Conservation (phyloP, 2,329 filamentous ascomycete genomes). For the Alternaria novae-zelandiae region DNA sequence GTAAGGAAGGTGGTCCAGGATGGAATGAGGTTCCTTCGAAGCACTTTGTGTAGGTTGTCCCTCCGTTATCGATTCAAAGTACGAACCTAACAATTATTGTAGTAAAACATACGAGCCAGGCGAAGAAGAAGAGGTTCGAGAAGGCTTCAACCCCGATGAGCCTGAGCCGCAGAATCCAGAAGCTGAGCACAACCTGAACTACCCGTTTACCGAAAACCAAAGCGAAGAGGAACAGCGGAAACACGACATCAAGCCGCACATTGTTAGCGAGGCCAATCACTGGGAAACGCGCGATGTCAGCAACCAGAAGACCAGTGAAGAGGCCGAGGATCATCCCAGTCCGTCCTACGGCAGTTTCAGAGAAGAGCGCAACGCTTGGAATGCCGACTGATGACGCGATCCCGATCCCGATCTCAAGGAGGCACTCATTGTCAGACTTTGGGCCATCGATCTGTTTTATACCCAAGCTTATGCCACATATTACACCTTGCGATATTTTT, state of each 20-base stretch:
- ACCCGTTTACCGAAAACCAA: constrained; percentile 51
- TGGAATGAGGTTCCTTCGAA: constrained; percentile 64
- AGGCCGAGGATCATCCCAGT: constrained; percentile 31
- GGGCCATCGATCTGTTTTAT: constrained; percentile 12
- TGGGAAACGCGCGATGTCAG: constrained; percentile 51
- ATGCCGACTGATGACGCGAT: constrained; percentile 23
- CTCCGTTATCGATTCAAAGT: background rate
- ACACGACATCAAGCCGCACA: constrained; percentile 43
- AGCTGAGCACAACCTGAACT: constrained; percentile 52
- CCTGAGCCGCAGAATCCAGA: constrained; percentile 53
- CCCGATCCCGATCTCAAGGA: background rate
- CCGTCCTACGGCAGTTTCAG: constrained; percentile 52
- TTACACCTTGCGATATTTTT: background rate
- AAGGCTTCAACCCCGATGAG: constrained; percentile 61
- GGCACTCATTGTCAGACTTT: background rate
- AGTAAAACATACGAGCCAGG: constrained; percentile 57
- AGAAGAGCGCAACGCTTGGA: constrained; percentile 53
- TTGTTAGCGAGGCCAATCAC: constrained; percentile 51
- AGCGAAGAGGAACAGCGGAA: constrained; percentile 43
- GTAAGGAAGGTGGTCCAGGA: constrained; percentile 66
- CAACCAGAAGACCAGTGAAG: constrained; percentile 16
- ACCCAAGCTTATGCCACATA: constrained; percentile 12
- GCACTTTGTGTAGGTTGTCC: constrained; percentile 60
- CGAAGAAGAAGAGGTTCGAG: constrained; percentile 59
- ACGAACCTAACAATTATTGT: constrained; percentile 10